phyloP scores from a whole-genome alignment of 179 eudicot species.

The Heliamphora pulchella region DNA sequence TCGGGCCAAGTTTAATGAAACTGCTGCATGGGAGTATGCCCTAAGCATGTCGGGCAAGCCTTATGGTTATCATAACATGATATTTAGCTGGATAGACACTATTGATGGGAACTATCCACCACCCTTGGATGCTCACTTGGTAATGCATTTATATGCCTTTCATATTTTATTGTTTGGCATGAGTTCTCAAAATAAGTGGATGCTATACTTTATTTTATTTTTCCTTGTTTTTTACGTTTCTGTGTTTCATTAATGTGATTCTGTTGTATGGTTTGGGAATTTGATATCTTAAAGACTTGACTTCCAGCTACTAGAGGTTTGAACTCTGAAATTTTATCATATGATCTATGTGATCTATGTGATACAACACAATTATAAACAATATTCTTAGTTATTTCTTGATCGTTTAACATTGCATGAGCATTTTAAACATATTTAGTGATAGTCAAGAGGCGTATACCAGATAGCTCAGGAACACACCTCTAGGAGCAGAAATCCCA shows the following conservation, averaged over 20 bases:
- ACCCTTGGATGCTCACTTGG: conserved; percentile 93
- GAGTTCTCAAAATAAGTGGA: background rate
- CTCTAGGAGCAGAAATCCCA: too few species aligned
- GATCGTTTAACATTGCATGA: too few species aligned
- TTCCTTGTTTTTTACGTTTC: background rate
- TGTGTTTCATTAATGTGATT: background rate
- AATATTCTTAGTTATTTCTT: too few species aligned
- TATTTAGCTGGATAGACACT: conserved; percentile 99
- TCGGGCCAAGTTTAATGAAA: conserved; percentile 77
- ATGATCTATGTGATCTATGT: too few species aligned
- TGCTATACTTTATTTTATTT: background rate
- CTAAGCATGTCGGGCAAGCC: conserved; percentile 79
- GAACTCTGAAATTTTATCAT: too few species aligned
- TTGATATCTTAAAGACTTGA: too few species aligned
- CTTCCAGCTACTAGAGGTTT: background rate
- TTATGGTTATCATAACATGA: conserved; percentile 89
- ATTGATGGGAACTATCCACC: conserved; percentile 70
- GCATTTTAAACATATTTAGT: too few species aligned
- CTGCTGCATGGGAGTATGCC: conserved; percentile 98
- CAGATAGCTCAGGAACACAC: too few species aligned
- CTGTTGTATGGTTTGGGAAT: conserved; percentile 4
- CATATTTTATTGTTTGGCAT: background rate
- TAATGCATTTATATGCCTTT: conserved; percentile 25
- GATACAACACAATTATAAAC: too few species aligned
- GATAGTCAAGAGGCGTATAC: too few species aligned